A percentile compares a stretch with the other conserved stretches of the same genome.
Evolutionary conservation across 73 alveolate genomes (phyloP).

Genomic region (Tetrahymena elliotti): DNA sequence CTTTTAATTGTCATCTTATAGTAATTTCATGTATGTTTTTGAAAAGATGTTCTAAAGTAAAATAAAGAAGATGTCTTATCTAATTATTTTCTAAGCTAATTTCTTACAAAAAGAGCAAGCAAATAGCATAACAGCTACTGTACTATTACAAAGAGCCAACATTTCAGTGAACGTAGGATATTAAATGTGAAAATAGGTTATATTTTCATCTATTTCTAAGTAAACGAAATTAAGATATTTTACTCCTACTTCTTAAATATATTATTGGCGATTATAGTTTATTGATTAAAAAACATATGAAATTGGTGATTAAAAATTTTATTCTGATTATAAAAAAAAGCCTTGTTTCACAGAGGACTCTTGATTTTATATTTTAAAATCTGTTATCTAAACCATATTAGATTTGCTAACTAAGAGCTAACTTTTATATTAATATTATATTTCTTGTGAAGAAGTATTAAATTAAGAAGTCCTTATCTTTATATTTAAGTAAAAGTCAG

Average conservation of each 20-base stretch:
- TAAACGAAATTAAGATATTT: background rate
- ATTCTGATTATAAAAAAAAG: background rate
- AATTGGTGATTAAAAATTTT: background rate
- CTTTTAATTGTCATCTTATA: no score
- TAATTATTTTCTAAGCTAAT: background rate
- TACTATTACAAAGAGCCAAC: background rate
- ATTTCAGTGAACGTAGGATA: background rate
- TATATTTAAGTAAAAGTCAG: background rate
- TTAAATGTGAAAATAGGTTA: background rate
- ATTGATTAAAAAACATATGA: background rate
- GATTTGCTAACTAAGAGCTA: background rate
- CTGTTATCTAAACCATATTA: background rate
- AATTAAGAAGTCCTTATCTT: background rate
- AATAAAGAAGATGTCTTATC: background rate
- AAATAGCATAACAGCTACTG: background rate
- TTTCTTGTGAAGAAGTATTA: background rate
- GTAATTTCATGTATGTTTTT: background rate
- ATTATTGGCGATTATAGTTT: background rate
- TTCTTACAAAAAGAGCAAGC: background rate
- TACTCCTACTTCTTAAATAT: background rate
- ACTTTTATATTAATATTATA: background rate
- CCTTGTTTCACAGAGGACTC: background rate
- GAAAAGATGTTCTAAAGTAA: background rate
- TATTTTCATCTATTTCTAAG: background rate
- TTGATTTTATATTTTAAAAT: no score